Conservation (phyloP, 192 early-diverging fungal genomes). For the Jimgerdemannia flammicorona region DNA sequence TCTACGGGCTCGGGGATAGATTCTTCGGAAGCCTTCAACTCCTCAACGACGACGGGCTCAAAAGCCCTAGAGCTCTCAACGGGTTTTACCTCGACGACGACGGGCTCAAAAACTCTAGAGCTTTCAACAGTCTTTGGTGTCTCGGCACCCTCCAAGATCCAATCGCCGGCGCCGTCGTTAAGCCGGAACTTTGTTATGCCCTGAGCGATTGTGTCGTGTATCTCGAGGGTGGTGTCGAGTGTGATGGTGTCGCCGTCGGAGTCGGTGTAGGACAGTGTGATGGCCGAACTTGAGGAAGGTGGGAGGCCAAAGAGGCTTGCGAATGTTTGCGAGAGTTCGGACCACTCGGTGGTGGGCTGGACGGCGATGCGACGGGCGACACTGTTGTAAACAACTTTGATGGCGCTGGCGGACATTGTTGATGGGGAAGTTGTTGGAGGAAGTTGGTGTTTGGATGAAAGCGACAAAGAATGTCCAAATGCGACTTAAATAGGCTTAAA, state of each 20-base stretch:
- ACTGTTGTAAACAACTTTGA: background rate
- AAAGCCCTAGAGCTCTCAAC: background rate
- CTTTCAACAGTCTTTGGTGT: background rate
- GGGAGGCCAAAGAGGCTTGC: background rate
- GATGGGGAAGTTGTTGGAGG: no score
- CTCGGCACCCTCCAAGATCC: background rate
- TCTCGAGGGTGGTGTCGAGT: conserved; percentile 13
- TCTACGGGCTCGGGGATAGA: background rate
- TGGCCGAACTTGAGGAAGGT: background rate
- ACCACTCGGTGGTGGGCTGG: background rate
- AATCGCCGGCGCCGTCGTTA: background rate
- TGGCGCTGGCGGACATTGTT: background rate
- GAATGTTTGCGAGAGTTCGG: background rate
- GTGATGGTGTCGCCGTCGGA: conserved; percentile 13
- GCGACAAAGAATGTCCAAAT: no score
- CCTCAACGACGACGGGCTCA: background rate
- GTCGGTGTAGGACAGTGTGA: conserved; percentile 15
- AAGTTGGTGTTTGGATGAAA: no score
- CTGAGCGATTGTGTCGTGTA: conserved; percentile 10
- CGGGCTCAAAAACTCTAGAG: background rate
- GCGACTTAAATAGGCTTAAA: no score
- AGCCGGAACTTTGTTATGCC: background rate
- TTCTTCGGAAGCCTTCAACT: background rate
- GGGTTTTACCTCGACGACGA: background rate
- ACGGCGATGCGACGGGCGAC: background rate